Conservation (phyloP, 768 basidiomycete species). For the Phlebiopsis flavidoalba region DNA sequence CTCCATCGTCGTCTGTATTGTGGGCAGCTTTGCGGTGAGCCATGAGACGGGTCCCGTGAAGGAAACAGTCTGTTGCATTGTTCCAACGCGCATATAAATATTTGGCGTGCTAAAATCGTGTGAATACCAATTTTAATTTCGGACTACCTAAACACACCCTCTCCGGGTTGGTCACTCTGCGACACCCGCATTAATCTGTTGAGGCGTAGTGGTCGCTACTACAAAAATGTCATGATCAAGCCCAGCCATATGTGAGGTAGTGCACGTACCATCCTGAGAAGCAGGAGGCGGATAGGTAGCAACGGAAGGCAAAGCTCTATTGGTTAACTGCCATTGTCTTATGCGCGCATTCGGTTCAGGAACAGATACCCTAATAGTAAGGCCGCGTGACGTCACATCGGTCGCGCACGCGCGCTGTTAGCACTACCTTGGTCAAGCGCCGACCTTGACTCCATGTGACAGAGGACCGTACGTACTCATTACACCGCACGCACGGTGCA, state of each 20-base stretch:
- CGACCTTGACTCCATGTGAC: neutral
- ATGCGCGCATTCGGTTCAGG: neutral
- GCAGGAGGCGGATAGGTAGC: conserved; percentile 45
- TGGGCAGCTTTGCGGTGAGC: conserved; percentile 73
- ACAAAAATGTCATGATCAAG: neutral
- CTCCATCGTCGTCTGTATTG: conserved; percentile 43
- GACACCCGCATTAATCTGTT: conserved; percentile 47
- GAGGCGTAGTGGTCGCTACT: conserved; percentile 52
- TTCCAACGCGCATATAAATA: conserved; percentile 74
- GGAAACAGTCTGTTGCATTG: conserved; percentile 73
- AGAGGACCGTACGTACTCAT: neutral
- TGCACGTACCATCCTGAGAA: conserved; percentile 43
- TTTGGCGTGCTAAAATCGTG: conserved; percentile 52
- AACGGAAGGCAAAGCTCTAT: conserved; percentile 44
- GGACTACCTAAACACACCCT: conserved; percentile 44
- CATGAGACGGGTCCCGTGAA: conserved; percentile 61
- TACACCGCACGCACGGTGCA: neutral
- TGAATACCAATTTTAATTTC: neutral
- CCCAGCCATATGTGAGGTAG: neutral
- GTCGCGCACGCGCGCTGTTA: neutral
- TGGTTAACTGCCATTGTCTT: conserved; percentile 11
- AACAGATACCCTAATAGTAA: neutral
- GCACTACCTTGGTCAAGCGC: neutral
- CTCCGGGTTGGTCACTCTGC: conserved; percentile 58
- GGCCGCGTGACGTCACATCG: conserved; percentile 8